These are phyloP conservation scores for Conoideocrella luteorostrata DNA, from an alignment of 2,329 filamentous ascomycete genomes.

Conservation along the genomic window DNA sequence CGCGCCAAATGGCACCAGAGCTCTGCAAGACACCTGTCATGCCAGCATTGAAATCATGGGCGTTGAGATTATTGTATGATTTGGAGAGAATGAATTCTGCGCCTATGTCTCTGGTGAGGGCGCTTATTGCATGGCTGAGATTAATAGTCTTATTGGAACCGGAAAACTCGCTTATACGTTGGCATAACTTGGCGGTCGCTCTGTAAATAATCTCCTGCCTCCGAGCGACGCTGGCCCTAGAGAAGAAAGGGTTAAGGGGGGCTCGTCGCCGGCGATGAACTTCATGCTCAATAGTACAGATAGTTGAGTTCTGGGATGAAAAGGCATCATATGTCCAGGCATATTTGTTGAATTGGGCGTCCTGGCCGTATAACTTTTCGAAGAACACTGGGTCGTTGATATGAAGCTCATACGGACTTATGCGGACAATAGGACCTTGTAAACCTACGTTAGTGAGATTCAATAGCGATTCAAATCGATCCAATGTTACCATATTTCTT, in stretches of 20 bases:
- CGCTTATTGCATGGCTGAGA: neutral
- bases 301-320: neutral
- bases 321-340: slow-evolving; percentile 4
- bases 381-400: slow-evolving; percentile 17
- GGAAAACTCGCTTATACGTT: slow-evolving; percentile 7
- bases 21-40: slow-evolving; percentile 7
- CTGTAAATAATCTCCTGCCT: slow-evolving; percentile 3
- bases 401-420: slow-evolving; percentile 16
- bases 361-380: slow-evolving; percentile 12
- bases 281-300: neutral
- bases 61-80: neutral
- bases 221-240: slow-evolving; percentile 9
- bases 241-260: slow-evolving; percentile 12
- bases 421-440: slow-evolving; percentile 25
- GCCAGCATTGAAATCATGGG: slow-evolving; percentile 1
- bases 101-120: neutral
- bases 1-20: slow-evolving; percentile 11
- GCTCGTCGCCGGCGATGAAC: neutral
- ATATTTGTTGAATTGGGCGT: slow-evolving; percentile 4
- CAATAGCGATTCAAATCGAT: neutral
- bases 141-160: neutral
- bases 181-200: neutral
- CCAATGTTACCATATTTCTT: neutral
- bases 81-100: neutral
- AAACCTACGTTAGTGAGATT: slow-evolving; percentile 15